These are phyloP conservation scores for Monotropa hypopitys DNA, from an alignment of 179 eudicot species.

Conservation along the genomic window DNA sequence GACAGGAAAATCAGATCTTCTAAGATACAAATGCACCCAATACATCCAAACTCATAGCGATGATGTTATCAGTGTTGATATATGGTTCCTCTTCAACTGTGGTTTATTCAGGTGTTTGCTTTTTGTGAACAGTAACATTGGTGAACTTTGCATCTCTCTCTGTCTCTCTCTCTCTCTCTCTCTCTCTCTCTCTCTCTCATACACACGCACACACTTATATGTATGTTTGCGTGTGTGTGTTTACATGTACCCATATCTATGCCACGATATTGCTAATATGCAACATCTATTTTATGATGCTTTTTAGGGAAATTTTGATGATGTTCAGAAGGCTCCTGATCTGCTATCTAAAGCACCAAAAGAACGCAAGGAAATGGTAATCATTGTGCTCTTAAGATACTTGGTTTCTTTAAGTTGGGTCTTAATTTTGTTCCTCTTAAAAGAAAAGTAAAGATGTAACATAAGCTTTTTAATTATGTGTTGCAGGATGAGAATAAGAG, in stretches of 20 bases:
- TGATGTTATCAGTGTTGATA: background rate
- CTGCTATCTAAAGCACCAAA: constrained; percentile 57
- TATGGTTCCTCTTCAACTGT: background rate
- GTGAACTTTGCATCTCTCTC: background rate
- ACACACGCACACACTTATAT: too few relatives aligned
- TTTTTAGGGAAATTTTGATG: constrained; percentile 66
- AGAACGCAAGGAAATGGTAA: constrained; percentile 67
- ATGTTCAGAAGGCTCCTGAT: constrained; percentile 62
- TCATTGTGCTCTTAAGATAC: constrained; percentile 6
- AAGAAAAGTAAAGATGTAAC: background rate
- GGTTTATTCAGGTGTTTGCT: background rate
- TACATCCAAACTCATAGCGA: background rate
- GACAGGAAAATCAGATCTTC: background rate
- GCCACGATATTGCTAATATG: background rate
- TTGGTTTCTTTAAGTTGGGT: constrained; percentile 1
- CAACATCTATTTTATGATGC: background rate
- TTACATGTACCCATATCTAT: too few relatives aligned
- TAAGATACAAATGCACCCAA: background rate
- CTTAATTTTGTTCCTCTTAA: background rate
- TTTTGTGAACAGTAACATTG: too few relatives aligned
- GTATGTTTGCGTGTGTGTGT: too few relatives aligned
- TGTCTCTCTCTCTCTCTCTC: background rate
- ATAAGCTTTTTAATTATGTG: background rate
- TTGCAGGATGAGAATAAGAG: constrained; percentile 92
- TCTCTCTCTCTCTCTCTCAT: background rate